Percentiles rank a stretch among this genome's conserved stretches.
These are phyloP conservation scores for Rosa persica DNA, from an alignment of 306 rosid species.

Conservation along the genomic window DNA sequence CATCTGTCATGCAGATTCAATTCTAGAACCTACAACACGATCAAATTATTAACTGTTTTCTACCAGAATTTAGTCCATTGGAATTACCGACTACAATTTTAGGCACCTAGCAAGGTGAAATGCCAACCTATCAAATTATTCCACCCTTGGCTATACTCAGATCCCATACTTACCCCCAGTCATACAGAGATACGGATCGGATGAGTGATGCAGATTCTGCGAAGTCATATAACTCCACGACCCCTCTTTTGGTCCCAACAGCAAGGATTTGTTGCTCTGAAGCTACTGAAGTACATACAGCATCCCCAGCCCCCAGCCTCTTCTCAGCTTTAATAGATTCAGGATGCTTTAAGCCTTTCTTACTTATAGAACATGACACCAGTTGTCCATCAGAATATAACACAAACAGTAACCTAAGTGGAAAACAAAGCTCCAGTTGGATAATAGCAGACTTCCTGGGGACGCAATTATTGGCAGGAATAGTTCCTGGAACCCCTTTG, in stretches of 20 bases:
- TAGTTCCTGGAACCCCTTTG: constrained; percentile 44
- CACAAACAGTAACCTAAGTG: constrained; percentile 75
- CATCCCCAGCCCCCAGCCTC: constrained; percentile 71
- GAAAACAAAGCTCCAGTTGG: constrained; percentile 78
- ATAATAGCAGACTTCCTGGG: constrained; percentile 56
- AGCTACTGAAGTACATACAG: constrained; percentile 81
- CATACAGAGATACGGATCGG: constrained; percentile 76
- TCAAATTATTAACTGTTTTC: neutral
- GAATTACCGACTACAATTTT: neutral
- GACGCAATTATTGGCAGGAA: constrained; percentile 36
- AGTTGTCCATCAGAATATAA: constrained; percentile 84
- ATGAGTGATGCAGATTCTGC: constrained; percentile 69
- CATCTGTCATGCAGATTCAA: constrained; percentile 20
- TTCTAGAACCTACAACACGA: constrained; percentile 11
- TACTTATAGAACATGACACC: constrained; percentile 80
- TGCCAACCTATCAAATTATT: constrained; percentile 19
- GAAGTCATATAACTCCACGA: constrained; percentile 83
- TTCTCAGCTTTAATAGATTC: constrained; percentile 80
- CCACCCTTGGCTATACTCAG: constrained; percentile 22
- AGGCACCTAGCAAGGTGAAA: constrained; percentile 19
- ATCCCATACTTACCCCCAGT: constrained; percentile 84
- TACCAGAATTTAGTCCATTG: neutral
- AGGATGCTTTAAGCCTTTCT: constrained; percentile 83
- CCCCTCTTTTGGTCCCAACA: constrained; percentile 92
- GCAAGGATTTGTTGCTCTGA: constrained; percentile 87